These are phyloP conservation scores for Rhododendron henanense DNA, from an alignment of 148 eudicot species.

Conservation along the genomic window DNA sequence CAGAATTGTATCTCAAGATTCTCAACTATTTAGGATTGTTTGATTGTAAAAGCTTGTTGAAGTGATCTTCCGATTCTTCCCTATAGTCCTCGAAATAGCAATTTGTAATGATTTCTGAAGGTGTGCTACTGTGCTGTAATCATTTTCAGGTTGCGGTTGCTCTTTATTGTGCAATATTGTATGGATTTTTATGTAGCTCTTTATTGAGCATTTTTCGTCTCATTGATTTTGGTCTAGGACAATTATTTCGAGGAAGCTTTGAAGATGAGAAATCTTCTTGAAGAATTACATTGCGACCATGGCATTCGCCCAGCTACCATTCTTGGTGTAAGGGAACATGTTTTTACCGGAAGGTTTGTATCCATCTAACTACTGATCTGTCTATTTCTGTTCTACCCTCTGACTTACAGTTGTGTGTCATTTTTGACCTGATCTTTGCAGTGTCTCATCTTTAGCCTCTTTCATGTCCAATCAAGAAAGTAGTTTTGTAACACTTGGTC, in stretches of 20 bases:
- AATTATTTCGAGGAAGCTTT: conserved; percentile 98
- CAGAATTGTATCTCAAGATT: too few relatives aligned
- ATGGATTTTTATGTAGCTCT: background rate
- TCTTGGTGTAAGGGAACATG: conserved; percentile 99
- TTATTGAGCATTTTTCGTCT: background rate
- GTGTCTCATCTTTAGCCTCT: conserved; percentile 97
- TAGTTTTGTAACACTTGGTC: conserved; percentile 97
- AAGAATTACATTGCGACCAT: conserved; percentile 73
- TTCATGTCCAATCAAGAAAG: conserved; percentile 98
- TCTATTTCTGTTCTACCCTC: background rate
- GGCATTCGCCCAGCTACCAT: conserved; percentile 82
- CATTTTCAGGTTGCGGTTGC: background rate
- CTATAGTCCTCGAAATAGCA: background rate
- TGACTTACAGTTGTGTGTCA: background rate
- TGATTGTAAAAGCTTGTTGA: background rate
- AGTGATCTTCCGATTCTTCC: background rate
- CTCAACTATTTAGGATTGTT: too few relatives aligned
- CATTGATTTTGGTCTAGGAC: conserved; percentile 46
- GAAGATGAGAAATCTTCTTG: conserved; percentile 98
- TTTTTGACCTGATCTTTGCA: conserved; percentile 35
- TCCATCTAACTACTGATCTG: conserved; percentile 5
- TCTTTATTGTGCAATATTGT: background rate
- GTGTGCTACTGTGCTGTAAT: background rate
- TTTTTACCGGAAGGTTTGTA: conserved; percentile 91
- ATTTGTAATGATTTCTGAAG: background rate